Evolutionary conservation across 2,329 filamentous ascomycete species (phyloP), one percentile per base, ranked within the genome.

Genomic region (Penicillium sp.): DNA sequence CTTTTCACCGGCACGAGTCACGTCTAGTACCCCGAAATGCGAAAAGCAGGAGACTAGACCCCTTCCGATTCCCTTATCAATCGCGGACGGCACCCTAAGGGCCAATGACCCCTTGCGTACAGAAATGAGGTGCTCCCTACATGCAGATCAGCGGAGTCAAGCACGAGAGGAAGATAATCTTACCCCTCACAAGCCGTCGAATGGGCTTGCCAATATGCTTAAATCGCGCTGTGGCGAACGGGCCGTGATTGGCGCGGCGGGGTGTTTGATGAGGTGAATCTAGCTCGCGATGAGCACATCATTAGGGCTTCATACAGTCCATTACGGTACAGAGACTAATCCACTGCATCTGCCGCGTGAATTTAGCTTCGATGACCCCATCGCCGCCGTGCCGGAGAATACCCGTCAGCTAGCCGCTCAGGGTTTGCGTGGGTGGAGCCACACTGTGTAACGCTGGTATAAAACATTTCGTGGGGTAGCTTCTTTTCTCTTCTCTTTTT

Each of bases 71-170:
- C 35, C 13, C 35, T 41, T 41, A 41, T 41, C 35, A 41, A 41
- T 15, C 35, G 13, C 3, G 13, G 8, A 38, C 7, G 21, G 26
- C 26, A 26, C 35, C 35, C 3, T 26, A 26, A 26, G 26, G 26
- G 2, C 26, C 53, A 4, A 57, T 50, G 46, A 26, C 21, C 46
- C 41, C 55, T 31, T 49, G 19, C 21, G 46, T 44, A 50, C 46
- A 50, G 46, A 57, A 58, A 58, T 58, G 56, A 44, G 51, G 56
- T 58, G 56, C 35, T 58, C 35, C 38, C 31, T 58, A 38, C 56
- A 46, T 58, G 30, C 7, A 3, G 21, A 51, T 29, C 41, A 38
- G 31, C 15, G 30, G 50, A 41, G 8, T 2, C n/a, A 41, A 47
- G 45, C 26, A 35, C 9, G 5, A 3, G 26, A 9, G 19, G 11